Evolutionary conservation across 768 basidiomycete genomes (phyloP).

Genomic region (Pleurotus ostreatus): DNA sequence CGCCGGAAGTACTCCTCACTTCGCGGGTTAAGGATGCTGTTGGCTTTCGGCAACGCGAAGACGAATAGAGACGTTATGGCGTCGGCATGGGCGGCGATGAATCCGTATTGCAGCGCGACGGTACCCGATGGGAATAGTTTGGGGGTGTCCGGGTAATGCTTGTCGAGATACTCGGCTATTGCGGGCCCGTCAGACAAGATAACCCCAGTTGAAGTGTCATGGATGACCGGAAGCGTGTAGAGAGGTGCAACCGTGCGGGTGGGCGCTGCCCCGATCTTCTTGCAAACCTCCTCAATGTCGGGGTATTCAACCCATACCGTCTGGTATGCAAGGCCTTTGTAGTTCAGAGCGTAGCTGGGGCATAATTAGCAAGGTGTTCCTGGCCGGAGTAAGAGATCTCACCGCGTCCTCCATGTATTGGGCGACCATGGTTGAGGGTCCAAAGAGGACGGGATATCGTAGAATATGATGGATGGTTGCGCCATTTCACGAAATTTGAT

Average conservation of each 20-base stretch:
- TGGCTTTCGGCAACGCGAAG: neutral
- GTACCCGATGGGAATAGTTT: constrained; percentile 6
- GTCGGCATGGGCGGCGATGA: neutral
- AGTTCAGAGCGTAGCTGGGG: constrained; percentile 15
- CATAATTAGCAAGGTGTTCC: no score
- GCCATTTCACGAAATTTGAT: neutral
- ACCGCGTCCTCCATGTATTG: constrained; percentile 45
- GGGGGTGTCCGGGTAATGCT: constrained; percentile 29
- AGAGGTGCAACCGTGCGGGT: constrained; percentile 15
- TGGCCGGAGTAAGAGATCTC: neutral
- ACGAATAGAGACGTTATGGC: neutral
- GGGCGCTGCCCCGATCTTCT: constrained; percentile 26
- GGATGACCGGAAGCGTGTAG: constrained; percentile 38
- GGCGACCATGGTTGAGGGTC: constrained; percentile 33
- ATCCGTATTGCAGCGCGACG: neutral
- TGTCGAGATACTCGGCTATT: constrained; percentile 41
- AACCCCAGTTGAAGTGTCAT: constrained; percentile 32
- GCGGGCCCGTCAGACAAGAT: constrained; percentile 30
- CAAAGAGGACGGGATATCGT: constrained; percentile 38
- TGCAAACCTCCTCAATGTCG: constrained; percentile 30
- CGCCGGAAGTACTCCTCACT: constrained; percentile 5
- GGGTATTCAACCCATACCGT: constrained; percentile 40
- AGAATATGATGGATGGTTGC: constrained; percentile 28
- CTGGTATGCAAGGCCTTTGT: constrained; percentile 25
- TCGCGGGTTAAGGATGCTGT: neutral